Evolutionary conservation across 805 yeast species (phyloP).

Genomic region (Geotrichum ghanense): DNA sequence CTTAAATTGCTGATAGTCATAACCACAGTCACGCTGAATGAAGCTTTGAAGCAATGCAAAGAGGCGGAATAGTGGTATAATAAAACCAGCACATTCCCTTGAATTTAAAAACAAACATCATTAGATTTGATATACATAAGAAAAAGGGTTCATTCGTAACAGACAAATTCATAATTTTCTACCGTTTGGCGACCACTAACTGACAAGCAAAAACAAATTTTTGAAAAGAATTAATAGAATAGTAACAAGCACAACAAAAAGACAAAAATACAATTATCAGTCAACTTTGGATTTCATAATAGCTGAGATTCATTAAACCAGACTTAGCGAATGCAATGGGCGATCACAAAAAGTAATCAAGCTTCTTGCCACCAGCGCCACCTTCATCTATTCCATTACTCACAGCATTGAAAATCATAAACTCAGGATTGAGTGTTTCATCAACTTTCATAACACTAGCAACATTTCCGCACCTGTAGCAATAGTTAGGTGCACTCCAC

Average conservation of each 20-base stretch:
- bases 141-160: background rate
- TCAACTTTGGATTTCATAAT: background rate
- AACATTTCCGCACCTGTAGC: slow-evolving; percentile 95
- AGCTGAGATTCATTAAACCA: background rate
- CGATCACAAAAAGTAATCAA: slow-evolving; percentile 26
- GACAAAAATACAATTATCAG: background rate
- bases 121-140: background rate
- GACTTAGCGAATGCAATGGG: no score
- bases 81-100: no score
- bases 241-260: background rate
- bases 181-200: background rate
- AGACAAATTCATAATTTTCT: background rate
- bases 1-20: no score
- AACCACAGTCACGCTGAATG: no score
- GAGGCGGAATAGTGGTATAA: no score
- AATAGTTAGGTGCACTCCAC: slow-evolving; percentile 96
- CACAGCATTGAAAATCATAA: slow-evolving; percentile 90
- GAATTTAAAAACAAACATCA: background rate
- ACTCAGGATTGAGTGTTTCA: slow-evolving; percentile 75
- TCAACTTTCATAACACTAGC: slow-evolving; percentile 97
- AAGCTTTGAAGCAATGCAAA: no score
- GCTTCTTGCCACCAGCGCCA: slow-evolving; percentile 34
- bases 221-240: no score
- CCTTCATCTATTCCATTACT: slow-evolving; percentile 29
- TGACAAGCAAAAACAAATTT: background rate